A percentile compares a stretch with the other conserved stretches of the same genome.
Evolutionary conservation across 768 basidiomycete species (phyloP).

Genomic region (Butyriboletus loyo): DNA sequence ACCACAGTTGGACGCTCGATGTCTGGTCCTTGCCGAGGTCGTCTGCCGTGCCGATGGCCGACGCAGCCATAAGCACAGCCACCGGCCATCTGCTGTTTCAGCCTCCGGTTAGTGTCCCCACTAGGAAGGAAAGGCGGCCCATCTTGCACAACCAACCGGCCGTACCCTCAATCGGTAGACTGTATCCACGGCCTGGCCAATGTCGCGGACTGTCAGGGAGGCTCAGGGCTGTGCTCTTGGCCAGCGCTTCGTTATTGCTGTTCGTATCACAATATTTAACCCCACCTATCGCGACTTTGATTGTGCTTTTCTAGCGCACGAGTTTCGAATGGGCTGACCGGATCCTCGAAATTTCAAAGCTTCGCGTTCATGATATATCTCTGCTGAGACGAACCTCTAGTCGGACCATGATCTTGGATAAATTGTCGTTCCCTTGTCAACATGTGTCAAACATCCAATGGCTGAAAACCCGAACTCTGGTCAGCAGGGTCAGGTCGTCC

Average conservation of each 20-base stretch:
- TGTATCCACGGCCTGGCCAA: too few relatives aligned
- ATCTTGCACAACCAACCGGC: background rate
- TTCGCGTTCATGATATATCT: background rate
- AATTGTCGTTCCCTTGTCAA: slow-evolving; percentile 16
- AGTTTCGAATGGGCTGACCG: background rate
- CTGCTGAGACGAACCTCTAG: background rate
- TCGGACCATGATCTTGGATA: slow-evolving; percentile 8
- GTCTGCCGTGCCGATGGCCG: slow-evolving; percentile 17
- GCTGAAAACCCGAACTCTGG: background rate
- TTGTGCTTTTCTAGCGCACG: background rate
- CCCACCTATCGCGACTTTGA: background rate
- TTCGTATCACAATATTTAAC: too few relatives aligned
- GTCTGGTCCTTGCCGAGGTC: slow-evolving; percentile 5
- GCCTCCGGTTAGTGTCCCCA: background rate
- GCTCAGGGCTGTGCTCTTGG: slow-evolving; percentile 2
- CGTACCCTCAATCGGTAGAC: too few relatives aligned
- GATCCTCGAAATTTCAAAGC: background rate
- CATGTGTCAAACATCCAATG: background rate
- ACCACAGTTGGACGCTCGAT: slow-evolving; percentile 8
- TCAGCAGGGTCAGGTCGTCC: slow-evolving; percentile 1
- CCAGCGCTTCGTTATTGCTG: background rate
- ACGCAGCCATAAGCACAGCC: slow-evolving; percentile 19
- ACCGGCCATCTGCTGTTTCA: background rate
- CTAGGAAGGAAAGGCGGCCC: background rate
- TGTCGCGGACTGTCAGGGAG: too few relatives aligned